phyloP scores from a whole-genome alignment of 192 early-diverging fungal species.

The Backusella circina region DNA sequence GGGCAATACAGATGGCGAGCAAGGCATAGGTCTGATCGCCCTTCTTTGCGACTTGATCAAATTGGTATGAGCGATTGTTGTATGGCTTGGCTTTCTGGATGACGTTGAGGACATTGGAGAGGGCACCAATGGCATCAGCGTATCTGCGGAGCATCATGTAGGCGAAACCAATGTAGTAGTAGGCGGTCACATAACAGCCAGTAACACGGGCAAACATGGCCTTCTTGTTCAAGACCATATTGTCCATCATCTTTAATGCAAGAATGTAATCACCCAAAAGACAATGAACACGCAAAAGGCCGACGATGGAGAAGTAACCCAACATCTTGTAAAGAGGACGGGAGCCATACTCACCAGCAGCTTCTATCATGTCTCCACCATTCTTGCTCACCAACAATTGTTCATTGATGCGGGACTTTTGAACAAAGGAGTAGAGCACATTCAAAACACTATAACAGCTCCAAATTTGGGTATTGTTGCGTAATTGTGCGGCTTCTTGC shows the following conservation, averaged over 20 bases:
- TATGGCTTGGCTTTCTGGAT: constrained; percentile 92
- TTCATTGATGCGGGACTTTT: constrained; percentile 93
- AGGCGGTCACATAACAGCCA: constrained; percentile 95
- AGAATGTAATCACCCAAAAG: constrained; percentile 94
- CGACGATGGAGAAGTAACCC: constrained; percentile 94
- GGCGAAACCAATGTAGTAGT: constrained; percentile 96
- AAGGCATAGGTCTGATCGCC: constrained; percentile 96
- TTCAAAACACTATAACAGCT: constrained; percentile 95
- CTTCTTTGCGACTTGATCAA: constrained; percentile 87
- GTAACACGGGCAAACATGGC: constrained; percentile 93
- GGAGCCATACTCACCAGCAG: constrained; percentile 85
- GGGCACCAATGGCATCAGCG: constrained; percentile 90
- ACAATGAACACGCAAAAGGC: constrained; percentile 91
- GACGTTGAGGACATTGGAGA: constrained; percentile 87
- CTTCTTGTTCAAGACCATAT: constrained; percentile 91
- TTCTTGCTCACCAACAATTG: constrained; percentile 87
- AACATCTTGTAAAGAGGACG: constrained; percentile 94
- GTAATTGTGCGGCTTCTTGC: constrained; percentile 77
- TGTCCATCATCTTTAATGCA: constrained; percentile 94
- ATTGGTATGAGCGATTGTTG: constrained; percentile 88
- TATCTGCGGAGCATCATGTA: constrained; percentile 99
- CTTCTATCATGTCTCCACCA: constrained; percentile 85
- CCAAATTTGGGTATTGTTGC: constrained; percentile 89
- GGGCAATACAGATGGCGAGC: constrained; percentile 82
- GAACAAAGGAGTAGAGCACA: constrained; percentile 92